A percentile compares a stretch with the other conserved stretches of the same genome.
phyloP scores from a whole-genome alignment of 106 monocot species.

The Platanthera guangdongensis region DNA sequence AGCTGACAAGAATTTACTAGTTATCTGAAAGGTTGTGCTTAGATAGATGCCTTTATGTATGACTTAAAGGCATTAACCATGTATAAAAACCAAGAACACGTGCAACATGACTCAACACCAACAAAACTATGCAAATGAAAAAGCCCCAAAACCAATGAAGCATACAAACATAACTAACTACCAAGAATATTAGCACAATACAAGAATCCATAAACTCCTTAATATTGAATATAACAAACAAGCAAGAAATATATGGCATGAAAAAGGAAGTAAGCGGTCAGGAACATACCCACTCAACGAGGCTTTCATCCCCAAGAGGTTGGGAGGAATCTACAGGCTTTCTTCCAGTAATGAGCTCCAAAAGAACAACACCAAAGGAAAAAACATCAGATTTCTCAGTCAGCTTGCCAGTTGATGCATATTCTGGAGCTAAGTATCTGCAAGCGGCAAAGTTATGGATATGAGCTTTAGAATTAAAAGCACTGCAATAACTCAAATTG shows the following conservation, averaged over 20 bases:
- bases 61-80: neutral
- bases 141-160: neutral
- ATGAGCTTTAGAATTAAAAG: neutral
- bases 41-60: neutral
- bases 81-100: neutral
- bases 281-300: constrained; percentile 68
- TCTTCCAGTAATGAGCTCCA: constrained; percentile 71
- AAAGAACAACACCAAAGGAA: constrained; percentile 72
- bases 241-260: constrained; percentile 3
- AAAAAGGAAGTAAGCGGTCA: neutral
- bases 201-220: neutral
- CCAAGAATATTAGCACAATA: neutral
- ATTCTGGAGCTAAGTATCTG: constrained; percentile 74
- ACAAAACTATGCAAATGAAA: neutral
- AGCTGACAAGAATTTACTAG: neutral
- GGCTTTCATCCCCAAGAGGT: constrained; percentile 73
- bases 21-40: neutral
- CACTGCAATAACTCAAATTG: neutral
- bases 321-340: constrained; percentile 63
- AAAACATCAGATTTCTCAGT: constrained; percentile 72
- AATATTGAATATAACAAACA: neutral
- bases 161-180: neutral
- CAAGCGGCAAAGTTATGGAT: neutral
- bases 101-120: neutral
- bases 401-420: constrained; percentile 69